A percentile compares a stretch with the other conserved stretches of the same genome.
Conservation (phyloP, 1,284 basidiomycete genomes). For the Pisolithus thermaeus region DNA sequence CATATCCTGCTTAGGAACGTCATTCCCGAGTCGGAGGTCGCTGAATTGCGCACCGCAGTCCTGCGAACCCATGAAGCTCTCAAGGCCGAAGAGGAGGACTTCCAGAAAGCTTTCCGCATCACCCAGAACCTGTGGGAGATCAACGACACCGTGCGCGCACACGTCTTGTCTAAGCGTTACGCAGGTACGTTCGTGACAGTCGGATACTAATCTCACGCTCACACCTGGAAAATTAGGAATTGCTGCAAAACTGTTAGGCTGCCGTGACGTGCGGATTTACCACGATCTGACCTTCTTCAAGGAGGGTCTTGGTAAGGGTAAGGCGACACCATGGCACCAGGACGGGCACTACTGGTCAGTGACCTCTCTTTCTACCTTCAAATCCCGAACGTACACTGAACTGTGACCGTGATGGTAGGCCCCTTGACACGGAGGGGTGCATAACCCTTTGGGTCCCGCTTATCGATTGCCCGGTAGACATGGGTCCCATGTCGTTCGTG, state of each 20-base stretch:
- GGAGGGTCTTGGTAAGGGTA: conserved; percentile 4
- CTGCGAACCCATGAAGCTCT: conserved; percentile 1
- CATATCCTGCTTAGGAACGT: conserved; percentile 1
- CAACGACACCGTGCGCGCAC: conserved; percentile 2
- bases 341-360: conserved; percentile 4
- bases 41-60: conserved; percentile 1
- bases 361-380: not conserved
- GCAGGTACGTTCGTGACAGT: not conserved
- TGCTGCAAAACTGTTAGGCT: conserved; percentile 4
- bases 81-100: conserved; percentile 1
- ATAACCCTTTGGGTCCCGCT: conserved; percentile 4
- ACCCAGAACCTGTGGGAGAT: conserved; percentile 5
- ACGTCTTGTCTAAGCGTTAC: conserved; percentile 3
- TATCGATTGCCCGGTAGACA: conserved; percentile 4
- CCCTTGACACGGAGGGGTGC: conserved; percentile 1
- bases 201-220: not conserved
- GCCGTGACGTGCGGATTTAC: conserved; percentile 5
- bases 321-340: conserved; percentile 1
- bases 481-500: conserved; percentile 7
- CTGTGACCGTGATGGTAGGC: not conserved
- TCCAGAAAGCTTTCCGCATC: conserved; percentile 4
- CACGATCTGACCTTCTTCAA: conserved; percentile 7
- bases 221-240: not conserved
- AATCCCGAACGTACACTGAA: not conserved
- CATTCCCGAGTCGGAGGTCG: not conserved